Evolutionary conservation across 768 basidiomycete genomes (phyloP).

Genomic region (Boletus barrowsii): DNA sequence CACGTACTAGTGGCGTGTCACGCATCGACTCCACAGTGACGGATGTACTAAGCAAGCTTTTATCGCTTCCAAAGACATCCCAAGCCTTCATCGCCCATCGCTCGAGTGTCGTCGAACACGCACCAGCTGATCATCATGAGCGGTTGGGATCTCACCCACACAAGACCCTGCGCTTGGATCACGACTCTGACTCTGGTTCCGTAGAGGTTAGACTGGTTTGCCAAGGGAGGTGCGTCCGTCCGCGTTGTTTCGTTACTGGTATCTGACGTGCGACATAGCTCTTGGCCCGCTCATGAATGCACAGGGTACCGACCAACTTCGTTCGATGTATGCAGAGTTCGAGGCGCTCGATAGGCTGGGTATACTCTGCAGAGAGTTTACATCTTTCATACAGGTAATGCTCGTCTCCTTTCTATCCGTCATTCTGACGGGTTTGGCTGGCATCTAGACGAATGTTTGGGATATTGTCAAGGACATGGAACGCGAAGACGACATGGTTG

Average conservation of each 20-base stretch:
- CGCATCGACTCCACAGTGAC: constrained; percentile 16
- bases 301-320: constrained; percentile 43
- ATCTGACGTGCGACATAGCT: constrained; percentile 36
- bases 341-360: constrained; percentile 52
- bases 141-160: constrained; percentile 58
- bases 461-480: constrained; percentile 61
- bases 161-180: constrained; percentile 65
- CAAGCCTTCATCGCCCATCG: constrained; percentile 45
- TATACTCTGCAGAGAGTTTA: constrained; percentile 59
- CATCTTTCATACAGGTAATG: constrained; percentile 54
- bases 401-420: background rate
- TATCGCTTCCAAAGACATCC: constrained; percentile 51
- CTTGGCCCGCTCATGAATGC: constrained; percentile 50
- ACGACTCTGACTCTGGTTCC: constrained; percentile 66
- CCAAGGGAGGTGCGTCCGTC: constrained; percentile 36
- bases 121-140: constrained; percentile 30
- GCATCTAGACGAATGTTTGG: constrained; percentile 50
- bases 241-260: constrained; percentile 31
- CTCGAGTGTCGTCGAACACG: constrained; percentile 34
- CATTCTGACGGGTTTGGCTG: background rate
- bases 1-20: too few relatives aligned
- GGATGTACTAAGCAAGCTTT: constrained; percentile 35
- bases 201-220: constrained; percentile 47
- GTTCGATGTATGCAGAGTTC: constrained; percentile 60
- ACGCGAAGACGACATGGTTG: constrained; percentile 77